Evolutionary conservation across 129 eudicot genomes (phyloP), one percentile per base, ranked within the genome.

Genomic region (Pittosporum tobira): DNA sequence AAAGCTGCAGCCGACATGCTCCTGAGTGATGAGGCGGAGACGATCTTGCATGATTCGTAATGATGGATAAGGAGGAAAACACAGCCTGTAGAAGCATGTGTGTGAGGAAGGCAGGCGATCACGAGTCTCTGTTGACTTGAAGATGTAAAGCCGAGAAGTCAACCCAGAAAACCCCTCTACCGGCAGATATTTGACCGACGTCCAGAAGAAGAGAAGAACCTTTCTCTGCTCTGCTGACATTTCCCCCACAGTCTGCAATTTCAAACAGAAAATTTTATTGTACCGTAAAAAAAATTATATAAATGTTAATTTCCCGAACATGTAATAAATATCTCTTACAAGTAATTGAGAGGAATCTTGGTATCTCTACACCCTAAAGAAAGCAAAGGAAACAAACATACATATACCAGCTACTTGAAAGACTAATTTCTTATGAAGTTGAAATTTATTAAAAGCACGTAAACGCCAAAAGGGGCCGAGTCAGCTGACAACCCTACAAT

Each of bases 141-240:
- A 80, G 40, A 86, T 80, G 74, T 64, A 69, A 22, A 90, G 79
- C 62, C 77, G 79, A 50, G 98, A 90, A 59, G 94, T 77, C 71
- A 90, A 76, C 13, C 98, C 98, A 26, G 79, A 23, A 54, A 90
- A 90, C 43, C 97, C 97, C 20, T 90, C 95, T 2, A 85, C 51
- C 0, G 97, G 97, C 51, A 90, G 69, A 67, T 82, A 78, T 63
- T 82, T 90, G 49, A 90, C 57, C 13, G 97, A 86, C 24, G 97
- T 90, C 97, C 97, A 90, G 42, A 90, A 90, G 73, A 82, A 86
- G 34, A 90, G 85, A 42, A 90, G 94, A 62, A 75, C 73, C 66
- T 73, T 86, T 42, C 64, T 74, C 56, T 80, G 94, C 62, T 86
- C 81, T 1, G 75, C 69, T 44, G 76, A 63, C 93, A 90, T 86